Evolutionary conservation across 1,284 basidiomycete genomes (phyloP).

Genomic region (Heterobasidion irregulare): DNA sequence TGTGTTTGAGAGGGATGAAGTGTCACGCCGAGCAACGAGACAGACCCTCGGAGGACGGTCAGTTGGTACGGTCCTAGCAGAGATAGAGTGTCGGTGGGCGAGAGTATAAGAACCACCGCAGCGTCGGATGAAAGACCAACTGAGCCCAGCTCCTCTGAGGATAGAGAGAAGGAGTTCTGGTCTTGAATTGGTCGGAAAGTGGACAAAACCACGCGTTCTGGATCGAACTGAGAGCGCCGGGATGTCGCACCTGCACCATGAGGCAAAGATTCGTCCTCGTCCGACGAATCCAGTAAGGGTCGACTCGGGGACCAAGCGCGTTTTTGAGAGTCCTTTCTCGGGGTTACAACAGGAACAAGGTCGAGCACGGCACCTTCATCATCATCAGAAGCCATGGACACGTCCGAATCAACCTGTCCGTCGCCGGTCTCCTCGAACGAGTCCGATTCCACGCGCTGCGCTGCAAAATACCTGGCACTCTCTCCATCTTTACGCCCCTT

Average conservation of each 20-base stretch:
- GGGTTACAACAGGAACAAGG: background rate
- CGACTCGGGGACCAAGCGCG: slow-evolving; percentile 16
- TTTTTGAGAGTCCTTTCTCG: background rate
- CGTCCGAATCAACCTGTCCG: slow-evolving; percentile 21
- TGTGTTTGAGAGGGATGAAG: slow-evolving; percentile 36
- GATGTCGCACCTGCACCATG: too few species aligned
- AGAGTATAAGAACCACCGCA: slow-evolving; percentile 33
- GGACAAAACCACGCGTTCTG: slow-evolving; percentile 1
- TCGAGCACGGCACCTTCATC: background rate
- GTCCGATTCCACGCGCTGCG: background rate
- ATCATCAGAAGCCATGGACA: slow-evolving; percentile 13
- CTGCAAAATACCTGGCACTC: slow-evolving; percentile 26
- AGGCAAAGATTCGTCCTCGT: slow-evolving; percentile 12
- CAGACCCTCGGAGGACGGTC: slow-evolving; percentile 43
- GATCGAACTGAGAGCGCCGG: too few species aligned
- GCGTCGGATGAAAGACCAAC: slow-evolving; percentile 7
- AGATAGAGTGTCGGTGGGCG: slow-evolving; percentile 39
- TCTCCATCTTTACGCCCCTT: slow-evolving; percentile 4
- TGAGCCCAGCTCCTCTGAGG: slow-evolving; percentile 14
- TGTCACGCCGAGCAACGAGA: slow-evolving; percentile 41
- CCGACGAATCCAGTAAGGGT: slow-evolving; percentile 16
- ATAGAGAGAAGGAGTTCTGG: background rate
- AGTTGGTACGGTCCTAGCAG: slow-evolving; percentile 51
- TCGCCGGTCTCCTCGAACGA: slow-evolving; percentile 17
- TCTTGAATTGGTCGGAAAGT: slow-evolving; percentile 22